Conservation (phyloP, 345 rosid genomes). For the Mallotus nudiflorus region DNA sequence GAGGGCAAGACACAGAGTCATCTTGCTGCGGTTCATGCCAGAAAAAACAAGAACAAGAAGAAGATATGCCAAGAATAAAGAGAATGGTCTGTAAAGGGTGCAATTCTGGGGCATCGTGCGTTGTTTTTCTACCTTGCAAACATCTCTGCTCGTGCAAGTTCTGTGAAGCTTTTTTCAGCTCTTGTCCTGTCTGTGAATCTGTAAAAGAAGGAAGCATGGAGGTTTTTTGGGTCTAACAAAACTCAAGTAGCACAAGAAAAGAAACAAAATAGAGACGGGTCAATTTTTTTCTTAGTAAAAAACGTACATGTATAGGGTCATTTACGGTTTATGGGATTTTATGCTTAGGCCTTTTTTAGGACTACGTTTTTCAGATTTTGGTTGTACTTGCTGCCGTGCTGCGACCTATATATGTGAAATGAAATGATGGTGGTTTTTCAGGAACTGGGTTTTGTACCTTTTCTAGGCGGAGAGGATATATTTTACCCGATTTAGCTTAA, state of each 20-base stretch:
- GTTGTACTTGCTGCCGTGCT: not conserved
- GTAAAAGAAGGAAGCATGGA: conserved; percentile 56
- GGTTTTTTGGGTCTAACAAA: conserved; percentile 36
- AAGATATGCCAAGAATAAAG: not conserved
- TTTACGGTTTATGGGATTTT: not conserved
- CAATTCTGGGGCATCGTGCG: conserved; percentile 38
- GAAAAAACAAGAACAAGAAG: not conserved
- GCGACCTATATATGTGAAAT: not conserved
- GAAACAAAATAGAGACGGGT: not conserved
- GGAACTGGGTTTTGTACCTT: conserved; percentile 3
- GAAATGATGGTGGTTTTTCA: not conserved
- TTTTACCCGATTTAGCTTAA: conserved; percentile 19
- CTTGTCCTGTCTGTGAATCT: conserved; percentile 57
- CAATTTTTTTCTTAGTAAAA: not conserved
- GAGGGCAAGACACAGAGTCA: conserved; percentile 21
- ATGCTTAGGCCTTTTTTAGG: not conserved
- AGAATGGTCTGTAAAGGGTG: conserved; percentile 25
- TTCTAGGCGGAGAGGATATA: not conserved
- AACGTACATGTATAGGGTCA: not conserved
- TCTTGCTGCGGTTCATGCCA: conserved; percentile 14
- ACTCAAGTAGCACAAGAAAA: not conserved
- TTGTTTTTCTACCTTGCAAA: conserved; percentile 60
- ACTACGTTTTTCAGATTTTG: not conserved
- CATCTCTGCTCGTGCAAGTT: conserved; percentile 62
- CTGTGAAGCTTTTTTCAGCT: conserved; percentile 47